Conservation (phyloP, 2,329 filamentous ascomycete genomes). For the Sordariomycetes sp. region DNA sequence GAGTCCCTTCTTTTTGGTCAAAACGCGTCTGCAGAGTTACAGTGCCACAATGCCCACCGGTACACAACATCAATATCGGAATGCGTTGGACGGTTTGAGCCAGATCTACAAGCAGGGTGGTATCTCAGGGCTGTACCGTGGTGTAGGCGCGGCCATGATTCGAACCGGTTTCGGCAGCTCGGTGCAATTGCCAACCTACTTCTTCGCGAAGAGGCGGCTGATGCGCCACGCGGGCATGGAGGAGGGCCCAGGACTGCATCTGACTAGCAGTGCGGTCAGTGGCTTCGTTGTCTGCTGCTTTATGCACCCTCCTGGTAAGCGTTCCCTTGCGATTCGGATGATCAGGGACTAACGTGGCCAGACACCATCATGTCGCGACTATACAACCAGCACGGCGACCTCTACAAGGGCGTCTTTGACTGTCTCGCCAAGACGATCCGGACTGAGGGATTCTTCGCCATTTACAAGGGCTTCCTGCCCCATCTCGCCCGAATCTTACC, state of each 20-base stretch:
- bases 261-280: constrained; percentile 79
- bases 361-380: constrained; percentile 98
- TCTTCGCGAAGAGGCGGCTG: constrained; percentile 86
- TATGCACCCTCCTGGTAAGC: constrained; percentile 88
- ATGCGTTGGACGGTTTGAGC: constrained; percentile 71
- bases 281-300: constrained; percentile 95
- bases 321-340: background rate
- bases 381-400: constrained; percentile 97
- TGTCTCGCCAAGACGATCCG: constrained; percentile 84
- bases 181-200: constrained; percentile 95
- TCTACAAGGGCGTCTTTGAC: constrained; percentile 91
- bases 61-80: constrained; percentile 90
- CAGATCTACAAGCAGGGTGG: constrained; percentile 77
- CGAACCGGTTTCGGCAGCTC: constrained; percentile 92
- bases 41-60: constrained; percentile 89
- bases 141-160: constrained; percentile 89
- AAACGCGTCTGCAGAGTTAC: constrained; percentile 90
- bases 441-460: constrained; percentile 82
- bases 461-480: constrained; percentile 97
- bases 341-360: constrained; percentile 13
- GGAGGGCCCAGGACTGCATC: constrained; percentile 81
- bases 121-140: constrained; percentile 73
- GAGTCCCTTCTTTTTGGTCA: constrained; percentile 95
- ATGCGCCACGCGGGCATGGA: constrained; percentile 78
- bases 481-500: constrained; percentile 90